Evolutionary conservation across 495 filamentous ascomycete species (phyloP).

Genomic region (Penicillium crystallinum): DNA sequence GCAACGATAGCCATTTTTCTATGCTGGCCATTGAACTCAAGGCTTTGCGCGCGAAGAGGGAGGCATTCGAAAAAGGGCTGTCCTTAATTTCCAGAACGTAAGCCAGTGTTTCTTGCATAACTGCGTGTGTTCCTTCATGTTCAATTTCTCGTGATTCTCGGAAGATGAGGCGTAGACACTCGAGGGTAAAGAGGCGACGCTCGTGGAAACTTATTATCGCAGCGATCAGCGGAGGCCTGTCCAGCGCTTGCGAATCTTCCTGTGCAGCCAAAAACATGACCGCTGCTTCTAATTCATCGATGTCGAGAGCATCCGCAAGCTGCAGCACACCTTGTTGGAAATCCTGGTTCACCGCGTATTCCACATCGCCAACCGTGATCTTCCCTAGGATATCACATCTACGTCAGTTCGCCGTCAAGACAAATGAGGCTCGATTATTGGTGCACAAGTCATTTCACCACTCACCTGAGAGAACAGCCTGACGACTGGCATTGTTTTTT

Average conservation of each 20-base stretch:
- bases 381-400: constrained; percentile 49
- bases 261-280: constrained; percentile 63
- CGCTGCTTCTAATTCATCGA: constrained; percentile 85
- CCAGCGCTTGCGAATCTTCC: constrained; percentile 56
- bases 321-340: constrained; percentile 75
- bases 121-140: constrained; percentile 34
- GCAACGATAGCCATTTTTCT: constrained; percentile 62
- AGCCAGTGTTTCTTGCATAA: constrained; percentile 38
- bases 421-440: background rate
- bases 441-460: background rate
- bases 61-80: constrained; percentile 39
- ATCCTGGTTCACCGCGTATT: constrained; percentile 78
- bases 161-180: constrained; percentile 73
- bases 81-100: constrained; percentile 44
- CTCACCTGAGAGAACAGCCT: constrained; percentile 52
- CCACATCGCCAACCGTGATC: constrained; percentile 60
- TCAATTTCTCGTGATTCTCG: constrained; percentile 60
- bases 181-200: constrained; percentile 68
- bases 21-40: constrained; percentile 67
- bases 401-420: constrained; percentile 27
- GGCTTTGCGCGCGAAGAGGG: constrained; percentile 62
- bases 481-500: constrained; percentile 64
- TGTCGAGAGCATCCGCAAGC: constrained; percentile 77
- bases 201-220: constrained; percentile 83
- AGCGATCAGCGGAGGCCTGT: constrained; percentile 62